These are phyloP conservation scores for Hemileia vastatrix DNA, from an alignment of 1,284 basidiomycete species.

Conservation along the genomic window DNA sequence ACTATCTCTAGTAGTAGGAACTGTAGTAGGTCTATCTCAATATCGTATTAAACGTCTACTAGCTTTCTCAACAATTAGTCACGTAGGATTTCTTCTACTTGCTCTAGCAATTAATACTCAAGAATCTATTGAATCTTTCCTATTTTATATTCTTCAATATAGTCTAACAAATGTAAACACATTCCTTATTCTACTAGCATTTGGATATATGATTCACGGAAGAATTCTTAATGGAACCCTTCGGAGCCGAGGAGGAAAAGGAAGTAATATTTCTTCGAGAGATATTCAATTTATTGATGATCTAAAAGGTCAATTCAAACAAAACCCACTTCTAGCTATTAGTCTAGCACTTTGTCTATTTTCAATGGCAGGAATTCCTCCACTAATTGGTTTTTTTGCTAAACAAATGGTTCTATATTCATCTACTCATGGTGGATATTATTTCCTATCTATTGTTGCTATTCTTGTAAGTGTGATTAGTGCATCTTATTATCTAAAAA, in stretches of 20 bases:
- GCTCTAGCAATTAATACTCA: no score
- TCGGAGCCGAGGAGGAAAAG: no score
- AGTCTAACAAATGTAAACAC: constrained; percentile 41
- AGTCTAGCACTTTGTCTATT: constrained; percentile 39
- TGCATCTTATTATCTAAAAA: constrained; percentile 44
- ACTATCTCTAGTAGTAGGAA: no score
- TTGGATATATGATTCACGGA: constrained; percentile 36
- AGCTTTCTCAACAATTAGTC: no score
- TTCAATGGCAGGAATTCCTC: constrained; percentile 42
- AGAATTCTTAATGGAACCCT: constrained; percentile 10
- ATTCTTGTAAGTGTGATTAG: constrained; percentile 44
- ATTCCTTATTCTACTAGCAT: constrained; percentile 40
- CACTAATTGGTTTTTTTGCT: constrained; percentile 43
- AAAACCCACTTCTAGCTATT: constrained; percentile 36
- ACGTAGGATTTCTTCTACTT: no score
- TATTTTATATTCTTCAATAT: no score
- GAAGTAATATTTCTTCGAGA: constrained; percentile 16
- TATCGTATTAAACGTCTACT: no score
- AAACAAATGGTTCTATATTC: constrained; percentile 41
- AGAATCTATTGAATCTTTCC: no score
- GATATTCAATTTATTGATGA: constrained; percentile 37
- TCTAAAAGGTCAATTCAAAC: constrained; percentile 37
- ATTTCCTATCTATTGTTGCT: constrained; percentile 42
- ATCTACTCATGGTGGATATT: constrained; percentile 35
- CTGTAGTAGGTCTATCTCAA: no score